Conservation (phyloP, 495 filamentous ascomycete genomes). For the Penicillium alfredii region DNA sequence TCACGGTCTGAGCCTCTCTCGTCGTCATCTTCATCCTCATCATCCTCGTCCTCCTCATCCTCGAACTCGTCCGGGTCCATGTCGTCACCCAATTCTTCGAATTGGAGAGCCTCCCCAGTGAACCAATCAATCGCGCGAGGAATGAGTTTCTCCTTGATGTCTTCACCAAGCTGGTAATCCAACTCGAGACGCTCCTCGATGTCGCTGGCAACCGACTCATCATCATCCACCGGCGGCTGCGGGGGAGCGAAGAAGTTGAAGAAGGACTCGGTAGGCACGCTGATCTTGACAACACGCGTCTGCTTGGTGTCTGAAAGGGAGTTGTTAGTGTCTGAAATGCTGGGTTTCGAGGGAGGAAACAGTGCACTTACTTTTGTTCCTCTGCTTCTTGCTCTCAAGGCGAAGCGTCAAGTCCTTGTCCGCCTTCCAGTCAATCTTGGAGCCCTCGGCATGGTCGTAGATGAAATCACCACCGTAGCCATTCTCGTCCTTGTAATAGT, state of each 20-base stretch:
- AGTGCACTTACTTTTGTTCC: conserved; percentile 85
- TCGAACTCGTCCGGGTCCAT: conserved; percentile 77
- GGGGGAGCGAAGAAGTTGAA: conserved; percentile 99
- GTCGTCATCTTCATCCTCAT: conserved; percentile 84
- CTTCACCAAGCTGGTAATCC: conserved; percentile 97
- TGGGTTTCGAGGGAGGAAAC: neutral
- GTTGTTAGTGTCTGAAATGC: conserved; percentile 21
- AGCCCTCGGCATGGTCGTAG: conserved; percentile 97
- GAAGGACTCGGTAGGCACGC: conserved; percentile 96
- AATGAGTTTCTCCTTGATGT: conserved; percentile 99
- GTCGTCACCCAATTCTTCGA: conserved; percentile 88
- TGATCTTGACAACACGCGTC: conserved; percentile 97
- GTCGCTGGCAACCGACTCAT: conserved; percentile 75
- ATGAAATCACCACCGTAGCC: conserved; percentile 99
- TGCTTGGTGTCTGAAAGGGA: conserved; percentile 81
- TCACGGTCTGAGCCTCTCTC: conserved; percentile 46
- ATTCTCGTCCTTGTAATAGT: conserved; percentile 98
- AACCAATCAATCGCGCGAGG: conserved; percentile 99
- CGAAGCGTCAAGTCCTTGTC: conserved; percentile 89
- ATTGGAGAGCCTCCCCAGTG: conserved; percentile 96
- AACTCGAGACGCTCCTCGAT: conserved; percentile 98
- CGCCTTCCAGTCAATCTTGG: conserved; percentile 95
- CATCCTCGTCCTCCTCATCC: conserved; percentile 89
- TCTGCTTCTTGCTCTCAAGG: conserved; percentile 97
- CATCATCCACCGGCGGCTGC: conserved; percentile 68